Base-by-base conservation (phyloP, 805 yeast genomes). In the Barnettozyma sucrosica region DNA sequence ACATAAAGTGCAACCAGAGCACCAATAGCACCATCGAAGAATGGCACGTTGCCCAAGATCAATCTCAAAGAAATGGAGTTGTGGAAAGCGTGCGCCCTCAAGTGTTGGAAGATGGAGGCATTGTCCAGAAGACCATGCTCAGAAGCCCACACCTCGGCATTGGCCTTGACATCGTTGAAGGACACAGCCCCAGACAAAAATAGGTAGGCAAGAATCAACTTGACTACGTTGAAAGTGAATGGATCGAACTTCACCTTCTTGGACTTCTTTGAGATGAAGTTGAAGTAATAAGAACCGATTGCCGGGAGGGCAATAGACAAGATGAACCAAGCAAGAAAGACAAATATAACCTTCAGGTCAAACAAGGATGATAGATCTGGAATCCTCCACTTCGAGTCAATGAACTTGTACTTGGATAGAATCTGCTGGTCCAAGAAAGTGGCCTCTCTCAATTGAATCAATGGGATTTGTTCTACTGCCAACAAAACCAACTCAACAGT, bases 201-300 rank as follows among this genome's bases (percentile, higher is more conserved):
- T 49, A 67, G 60, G 61, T 68, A 71, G 51, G 69, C 67, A 23
- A 72, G 51, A 51, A 78, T 56, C 26, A 74, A 60, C 59, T 79
- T 78, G 45, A 69, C 51, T 54, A 80, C 62, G 48, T 75, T 74
- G 61, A 75, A 79, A 43, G 72, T 65, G 52, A 80, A 70, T 37
- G 85, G 84, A 61, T 80, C 86, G 61, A 61, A 71, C 43, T 57
- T 63, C 59, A 66, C 64, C 62, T 76, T 67, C 37, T 50, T 55
- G 16, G 49, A 50, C 48, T 58, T 60, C 48, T 59, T 56, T 16
- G 51, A 51, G 34, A 56, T 54, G 36, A 64, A 64, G 51, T 64
- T 64, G 46, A 64, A 50, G 54, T 63, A 64, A 48, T 57, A 64
- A 24, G 64, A 50, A 36, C 57, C 51, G 34, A 59, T 41, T 13